phyloP scores from a whole-genome alignment of 179 eudicot genomes.

The Beta lomatogona region DNA sequence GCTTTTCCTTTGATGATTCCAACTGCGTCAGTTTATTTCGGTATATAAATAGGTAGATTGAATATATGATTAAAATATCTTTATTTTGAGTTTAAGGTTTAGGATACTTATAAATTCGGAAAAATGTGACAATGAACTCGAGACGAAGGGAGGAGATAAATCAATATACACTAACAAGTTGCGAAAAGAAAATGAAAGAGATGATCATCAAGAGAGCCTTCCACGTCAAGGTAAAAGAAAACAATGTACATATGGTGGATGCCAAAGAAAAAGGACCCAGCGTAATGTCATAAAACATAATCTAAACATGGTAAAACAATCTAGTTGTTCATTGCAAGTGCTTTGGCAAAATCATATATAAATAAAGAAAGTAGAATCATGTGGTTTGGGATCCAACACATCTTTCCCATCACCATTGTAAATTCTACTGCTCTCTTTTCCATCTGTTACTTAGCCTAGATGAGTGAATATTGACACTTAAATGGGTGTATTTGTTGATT shows the following conservation, averaged over 20 bases:
- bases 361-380: constrained; percentile 18
- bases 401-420: constrained; percentile 14
- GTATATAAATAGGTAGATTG: no score
- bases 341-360: background rate
- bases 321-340: constrained; percentile 8
- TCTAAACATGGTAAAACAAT: constrained; percentile 2
- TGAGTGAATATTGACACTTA: constrained; percentile 7
- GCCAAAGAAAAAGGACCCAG: constrained; percentile 1
- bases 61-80: no score
- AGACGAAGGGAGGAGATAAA: no score
- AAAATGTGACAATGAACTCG: no score
- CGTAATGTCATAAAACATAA: background rate
- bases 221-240: constrained; percentile 1
- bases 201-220: background rate
- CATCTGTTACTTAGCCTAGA: constrained; percentile 14
- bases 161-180: no score
- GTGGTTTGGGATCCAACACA: constrained; percentile 8
- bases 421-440: background rate
- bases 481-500: background rate
- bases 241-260: background rate
- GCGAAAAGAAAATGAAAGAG: background rate
- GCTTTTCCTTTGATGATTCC: no score
- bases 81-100: no score
- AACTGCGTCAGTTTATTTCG: no score
- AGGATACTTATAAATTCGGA: no score